These are phyloP conservation scores for Diaporthe sp. DNA, from an alignment of 2,329 filamentous ascomycete genomes.

Conservation along the genomic window DNA sequence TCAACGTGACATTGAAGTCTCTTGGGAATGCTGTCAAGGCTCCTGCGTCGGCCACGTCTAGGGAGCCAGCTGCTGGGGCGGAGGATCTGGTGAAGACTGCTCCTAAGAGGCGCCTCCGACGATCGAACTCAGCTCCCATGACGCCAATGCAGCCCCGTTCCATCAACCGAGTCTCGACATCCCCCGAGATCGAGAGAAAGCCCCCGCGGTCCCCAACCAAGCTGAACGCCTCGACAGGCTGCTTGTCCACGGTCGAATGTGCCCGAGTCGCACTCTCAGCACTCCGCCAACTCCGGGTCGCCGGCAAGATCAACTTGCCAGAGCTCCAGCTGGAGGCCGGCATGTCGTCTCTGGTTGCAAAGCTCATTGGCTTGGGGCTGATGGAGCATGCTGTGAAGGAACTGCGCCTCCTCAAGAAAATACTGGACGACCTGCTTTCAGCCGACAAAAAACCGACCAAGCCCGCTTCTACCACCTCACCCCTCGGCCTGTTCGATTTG, in stretches of 20 bases:
- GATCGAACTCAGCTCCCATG: constrained; percentile 71
- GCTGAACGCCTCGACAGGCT: constrained; percentile 56
- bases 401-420: constrained; percentile 74
- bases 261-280: constrained; percentile 76
- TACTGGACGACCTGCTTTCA: constrained; percentile 62
- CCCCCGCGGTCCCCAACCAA: constrained; percentile 48
- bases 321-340: constrained; percentile 80
- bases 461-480: constrained; percentile 52
- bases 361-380: constrained; percentile 74
- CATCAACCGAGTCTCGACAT: constrained; percentile 72
- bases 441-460: constrained; percentile 52
- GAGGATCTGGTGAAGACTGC: constrained; percentile 55
- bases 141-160: constrained; percentile 73
- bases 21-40: constrained; percentile 76
- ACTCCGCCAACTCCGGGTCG: constrained; percentile 70
- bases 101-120: constrained; percentile 60
- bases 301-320: constrained; percentile 67
- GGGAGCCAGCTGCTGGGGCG: constrained; percentile 53
- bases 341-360: constrained; percentile 78
- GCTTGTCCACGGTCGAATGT: constrained; percentile 76
- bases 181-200: constrained; percentile 58
- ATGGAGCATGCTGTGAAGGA: constrained; percentile 80
- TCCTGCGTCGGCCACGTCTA: constrained; percentile 48
- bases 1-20: constrained; percentile 78
- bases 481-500: constrained; percentile 65